A percentile compares a stretch with the other conserved stretches of the same genome.
Evolutionary conservation across 2,329 filamentous ascomycete species (phyloP).

Genomic region (Fonsecaea multimorphosa): DNA sequence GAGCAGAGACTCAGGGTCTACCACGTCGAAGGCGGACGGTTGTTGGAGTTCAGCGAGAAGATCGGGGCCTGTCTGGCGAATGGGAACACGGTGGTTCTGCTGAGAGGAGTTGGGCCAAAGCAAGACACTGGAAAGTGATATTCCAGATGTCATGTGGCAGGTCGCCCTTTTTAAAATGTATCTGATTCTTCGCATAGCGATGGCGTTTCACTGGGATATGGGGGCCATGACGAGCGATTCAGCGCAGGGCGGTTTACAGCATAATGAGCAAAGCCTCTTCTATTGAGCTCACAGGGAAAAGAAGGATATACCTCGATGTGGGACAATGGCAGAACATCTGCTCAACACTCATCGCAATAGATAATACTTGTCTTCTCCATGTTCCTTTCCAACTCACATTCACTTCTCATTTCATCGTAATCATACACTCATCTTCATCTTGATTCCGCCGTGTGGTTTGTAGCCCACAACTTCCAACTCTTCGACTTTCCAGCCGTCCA

Average conservation of each 20-base stretch:
- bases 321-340: background rate
- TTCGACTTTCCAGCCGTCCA: constrained; percentile 88
- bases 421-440: constrained; percentile 98
- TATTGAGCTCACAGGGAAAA: background rate
- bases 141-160: background rate
- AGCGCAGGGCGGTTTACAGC: background rate
- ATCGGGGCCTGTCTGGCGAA: constrained; percentile 73
- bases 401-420: background rate
- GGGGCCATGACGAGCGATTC: background rate
- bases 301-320: background rate
- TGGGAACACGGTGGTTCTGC: constrained; percentile 87
- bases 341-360: background rate
- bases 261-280: background rate
- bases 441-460: constrained; percentile 85
- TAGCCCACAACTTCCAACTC: constrained; percentile 90
- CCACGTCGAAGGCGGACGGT: constrained; percentile 85
- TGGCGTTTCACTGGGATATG: constrained; percentile 19
- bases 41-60: constrained; percentile 89
- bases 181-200: constrained; percentile 25
- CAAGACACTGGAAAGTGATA: constrained; percentile 32
- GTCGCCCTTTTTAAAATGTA: background rate
- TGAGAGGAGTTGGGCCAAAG: constrained; percentile 83
- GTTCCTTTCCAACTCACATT: background rate
- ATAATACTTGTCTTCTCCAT: background rate
- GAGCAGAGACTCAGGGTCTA: constrained; percentile 84